Evolutionary conservation across 2,329 filamentous ascomycete species (phyloP).

Genomic region (Aspergillus aculeatus): DNA sequence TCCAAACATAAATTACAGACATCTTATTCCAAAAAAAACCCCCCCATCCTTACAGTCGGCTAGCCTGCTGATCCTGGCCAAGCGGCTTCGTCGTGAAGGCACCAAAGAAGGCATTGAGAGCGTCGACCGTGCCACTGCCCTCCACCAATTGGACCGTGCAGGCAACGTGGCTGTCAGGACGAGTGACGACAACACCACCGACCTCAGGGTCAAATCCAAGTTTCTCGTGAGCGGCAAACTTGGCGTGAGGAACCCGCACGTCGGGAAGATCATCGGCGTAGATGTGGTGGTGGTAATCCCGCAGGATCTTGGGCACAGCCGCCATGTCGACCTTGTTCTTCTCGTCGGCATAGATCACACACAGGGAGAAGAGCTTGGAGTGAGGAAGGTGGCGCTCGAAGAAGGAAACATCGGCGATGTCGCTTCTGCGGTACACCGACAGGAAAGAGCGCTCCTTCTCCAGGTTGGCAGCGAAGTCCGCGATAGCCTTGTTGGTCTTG

Average conservation of each 20-base stretch:
- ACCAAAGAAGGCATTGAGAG: slow-evolving; percentile 78
- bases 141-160: slow-evolving; percentile 71
- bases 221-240: slow-evolving; percentile 78
- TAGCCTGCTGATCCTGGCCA: slow-evolving; percentile 34
- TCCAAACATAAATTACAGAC: slow-evolving; percentile 11
- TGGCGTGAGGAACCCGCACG: slow-evolving; percentile 64
- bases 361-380: slow-evolving; percentile 76
- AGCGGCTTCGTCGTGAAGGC: slow-evolving; percentile 64
- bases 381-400: slow-evolving; percentile 85
- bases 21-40: slow-evolving; percentile 1
- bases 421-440: slow-evolving; percentile 60
- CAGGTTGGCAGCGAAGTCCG: slow-evolving; percentile 67
- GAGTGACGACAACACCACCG: slow-evolving; percentile 78
- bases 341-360: slow-evolving; percentile 68
- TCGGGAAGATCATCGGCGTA: slow-evolving; percentile 85
- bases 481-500: slow-evolving; percentile 61
- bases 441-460: slow-evolving; percentile 70
- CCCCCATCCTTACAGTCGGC: slow-evolving; percentile 30
- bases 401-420: slow-evolving; percentile 64
- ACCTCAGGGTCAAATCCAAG: slow-evolving; percentile 73
- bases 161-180: slow-evolving; percentile 85
- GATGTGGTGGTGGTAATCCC: slow-evolving; percentile 75
- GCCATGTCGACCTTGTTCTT: slow-evolving; percentile 71
- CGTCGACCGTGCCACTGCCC: slow-evolving; percentile 75
- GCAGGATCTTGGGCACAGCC: slow-evolving; percentile 68